Base-by-base conservation (phyloP, 1,139 yeast genomes). In the Yamadazyma epiphylla region DNA sequence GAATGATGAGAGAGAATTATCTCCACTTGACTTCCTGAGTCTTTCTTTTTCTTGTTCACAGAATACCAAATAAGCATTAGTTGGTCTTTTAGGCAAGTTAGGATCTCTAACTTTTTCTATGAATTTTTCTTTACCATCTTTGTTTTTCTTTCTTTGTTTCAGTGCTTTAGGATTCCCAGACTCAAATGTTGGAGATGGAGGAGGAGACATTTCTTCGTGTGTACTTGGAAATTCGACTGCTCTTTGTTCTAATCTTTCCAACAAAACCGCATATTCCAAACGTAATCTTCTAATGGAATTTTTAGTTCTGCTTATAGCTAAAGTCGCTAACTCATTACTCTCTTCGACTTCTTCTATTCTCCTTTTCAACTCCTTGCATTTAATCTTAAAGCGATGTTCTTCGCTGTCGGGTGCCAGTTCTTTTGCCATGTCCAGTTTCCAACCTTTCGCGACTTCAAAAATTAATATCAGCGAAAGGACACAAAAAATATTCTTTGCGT, bases 11-110 rank as follows among this genome's bases (percentile, higher is more conserved):
- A 43, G 36, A 3, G 43, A 29, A 13, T 28, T 26, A 22, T 42
- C 45, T 10, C 43, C 42, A 2, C 37, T 27, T 13, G 33, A 28
- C 32, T 68, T 70, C 42, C 75, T 77, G 28, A 86, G 73, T 32
- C 74, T 67, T 31, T 85, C 95, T 55, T 86, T 84, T 49, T 86
- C 94, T 60, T 76, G 62, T 38, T 88, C 96, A 59, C 96, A 88
- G 51, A 84, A 88, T 32, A 86, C 74, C 40, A 87, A 65, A 49
- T 88, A 87, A 7, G 96, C 95, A 55, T 88, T 88, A 5, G 94
- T 83, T 11, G 96, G 95, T 45, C 94, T 70, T 46, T 85, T 85
- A 11, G 96, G 96, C 48, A 82, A 71, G 43, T 78, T 80, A 3
- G 95, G 95, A 53, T 85, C 95, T 47, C 88, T 73, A 16, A 63